Evolutionary conservation across 176 grass and related monocot genomes (phyloP).

Genomic region (Musa beccarii): DNA sequence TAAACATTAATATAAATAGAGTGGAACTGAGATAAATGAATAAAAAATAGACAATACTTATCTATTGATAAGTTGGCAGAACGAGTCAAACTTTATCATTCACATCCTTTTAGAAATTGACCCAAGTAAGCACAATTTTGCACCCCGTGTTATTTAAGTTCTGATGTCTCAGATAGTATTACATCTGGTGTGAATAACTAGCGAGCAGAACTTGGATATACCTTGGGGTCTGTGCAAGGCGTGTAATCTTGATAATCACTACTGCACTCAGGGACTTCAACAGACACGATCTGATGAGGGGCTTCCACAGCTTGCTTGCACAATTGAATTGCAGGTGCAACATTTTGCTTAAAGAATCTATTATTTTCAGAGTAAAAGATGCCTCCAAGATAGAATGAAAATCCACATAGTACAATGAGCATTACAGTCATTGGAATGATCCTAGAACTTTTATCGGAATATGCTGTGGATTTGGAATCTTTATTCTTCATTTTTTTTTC

Average conservation of each 20-base stretch:
- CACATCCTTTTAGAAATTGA: not conserved
- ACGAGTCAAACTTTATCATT: not conserved
- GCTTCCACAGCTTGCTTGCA: conserved; percentile 12
- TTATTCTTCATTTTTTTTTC: conserved; percentile 45
- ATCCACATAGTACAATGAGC: conserved; percentile 52
- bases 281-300: conserved; percentile 25
- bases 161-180: not conserved
- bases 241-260: conserved; percentile 84
- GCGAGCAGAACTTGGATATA: conserved; percentile 10
- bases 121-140: not conserved
- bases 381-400: conserved; percentile 82
- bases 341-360: conserved; percentile 31
- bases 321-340: conserved; percentile 25
- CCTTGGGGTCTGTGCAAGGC: conserved; percentile 84
- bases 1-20: not conserved
- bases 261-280: conserved; percentile 62
- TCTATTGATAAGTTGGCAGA: not conserved
- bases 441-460: conserved; percentile 31
- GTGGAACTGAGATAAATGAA: not conserved
- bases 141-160: not conserved
- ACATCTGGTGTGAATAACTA: not conserved
- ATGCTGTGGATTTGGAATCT: conserved; percentile 53
- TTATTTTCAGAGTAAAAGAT: conserved; percentile 60
- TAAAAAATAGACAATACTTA: not conserved
- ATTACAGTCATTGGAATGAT: conserved; percentile 51